Base-by-base conservation (phyloP, 176 grass and related monocot genomes). In the Oryza rufipogon region DNA sequence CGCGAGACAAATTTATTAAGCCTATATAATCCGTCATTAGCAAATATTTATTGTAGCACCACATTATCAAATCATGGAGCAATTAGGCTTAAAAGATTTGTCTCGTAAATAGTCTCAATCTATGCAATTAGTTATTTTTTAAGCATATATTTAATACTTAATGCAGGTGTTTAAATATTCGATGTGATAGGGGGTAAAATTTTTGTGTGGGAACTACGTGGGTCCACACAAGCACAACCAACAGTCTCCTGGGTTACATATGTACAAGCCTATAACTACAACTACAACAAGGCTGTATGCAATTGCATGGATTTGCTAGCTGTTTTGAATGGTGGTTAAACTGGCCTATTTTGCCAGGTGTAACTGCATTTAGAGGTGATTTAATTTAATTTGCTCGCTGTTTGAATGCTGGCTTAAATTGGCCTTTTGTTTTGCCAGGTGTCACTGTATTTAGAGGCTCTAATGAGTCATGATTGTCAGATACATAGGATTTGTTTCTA, bases 321-420 rank as follows among this genome's bases (percentile, higher is more conserved):
- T 63, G 58, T 63, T n/a, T 63, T n/a, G 58, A 63, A 63, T 63
- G 58, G 20, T 63, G n/a, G 58, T 23, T 63, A n/a, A 58, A 58
- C 19, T 58, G 17, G n/a, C 2, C 20, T 22, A 61, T 63, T 23
- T 23, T 63, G 58, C 17, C 58, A 61, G 17, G 3, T 54, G 49
- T 54, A 3, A 54, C 49, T 54, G 49, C 11, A 42, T 42, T 42
- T 42, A 42, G 41, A 42, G 41, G 41, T 56, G 58, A 20, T 32
- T 32, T 32, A 32, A 38, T 38, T 38, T 38, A 38, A 61, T n/a
- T n/a, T 61, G 19, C 58, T 20, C 7, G 52, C 17, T 61, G 58
- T 38, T 61, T n/a, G 58, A 61, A 61, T 63, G 58, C 2, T 63
- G n/a, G 58, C 9, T 63, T 63, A 58, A 58, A 58, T 58, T 58